These are phyloP conservation scores for Kurtzmaniella natalensis DNA, from an alignment of 1,139 yeast species.

Conservation along the genomic window DNA sequence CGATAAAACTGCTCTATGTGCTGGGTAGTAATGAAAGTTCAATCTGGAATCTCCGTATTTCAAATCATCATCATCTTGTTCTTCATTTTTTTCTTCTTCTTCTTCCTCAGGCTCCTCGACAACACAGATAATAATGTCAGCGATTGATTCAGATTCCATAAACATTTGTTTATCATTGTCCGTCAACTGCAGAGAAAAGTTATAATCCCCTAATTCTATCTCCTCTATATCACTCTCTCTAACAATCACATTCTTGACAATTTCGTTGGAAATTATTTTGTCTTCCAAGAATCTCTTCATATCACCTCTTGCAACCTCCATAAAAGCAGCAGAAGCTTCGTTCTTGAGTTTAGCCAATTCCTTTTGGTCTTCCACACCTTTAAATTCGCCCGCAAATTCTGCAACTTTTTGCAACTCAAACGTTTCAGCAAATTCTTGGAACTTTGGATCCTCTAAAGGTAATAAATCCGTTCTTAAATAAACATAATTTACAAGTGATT, in stretches of 20 bases:
- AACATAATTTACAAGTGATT: slow-evolving; percentile 44
- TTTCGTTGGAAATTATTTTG: slow-evolving; percentile 28
- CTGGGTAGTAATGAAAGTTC: slow-evolving; percentile 45
- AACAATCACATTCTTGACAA: slow-evolving; percentile 9
- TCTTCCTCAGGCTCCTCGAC: slow-evolving; percentile 20
- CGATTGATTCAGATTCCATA: slow-evolving; percentile 24
- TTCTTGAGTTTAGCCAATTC: slow-evolving; percentile 33
- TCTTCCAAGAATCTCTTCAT: slow-evolving; percentile 35
- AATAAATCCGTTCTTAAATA: slow-evolving; percentile 41
- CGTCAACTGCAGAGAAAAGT: slow-evolving; percentile 11
- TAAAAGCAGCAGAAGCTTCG: slow-evolving; percentile 39
- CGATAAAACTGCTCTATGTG: slow-evolving; percentile 55
- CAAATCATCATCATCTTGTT: neutral
- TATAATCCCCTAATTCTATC: slow-evolving; percentile 13
- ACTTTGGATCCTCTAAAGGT: slow-evolving; percentile 15
- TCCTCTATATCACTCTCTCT: slow-evolving; percentile 13
- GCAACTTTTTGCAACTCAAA: slow-evolving; percentile 16
- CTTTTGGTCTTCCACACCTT: slow-evolving; percentile 15
- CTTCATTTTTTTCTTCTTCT: slow-evolving; percentile 6
- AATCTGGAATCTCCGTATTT: neutral
- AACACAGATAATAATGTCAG: slow-evolving; percentile 48
- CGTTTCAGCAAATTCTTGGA: slow-evolving; percentile 18
- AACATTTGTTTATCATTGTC: slow-evolving; percentile 15
- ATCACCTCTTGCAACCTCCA: slow-evolving; percentile 45
- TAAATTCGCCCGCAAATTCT: slow-evolving; percentile 9